Percentiles rank a stretch among this genome's conserved stretches.
phyloP scores from a whole-genome alignment of 169 alveolate species.

The Babesia bovis region DNA sequence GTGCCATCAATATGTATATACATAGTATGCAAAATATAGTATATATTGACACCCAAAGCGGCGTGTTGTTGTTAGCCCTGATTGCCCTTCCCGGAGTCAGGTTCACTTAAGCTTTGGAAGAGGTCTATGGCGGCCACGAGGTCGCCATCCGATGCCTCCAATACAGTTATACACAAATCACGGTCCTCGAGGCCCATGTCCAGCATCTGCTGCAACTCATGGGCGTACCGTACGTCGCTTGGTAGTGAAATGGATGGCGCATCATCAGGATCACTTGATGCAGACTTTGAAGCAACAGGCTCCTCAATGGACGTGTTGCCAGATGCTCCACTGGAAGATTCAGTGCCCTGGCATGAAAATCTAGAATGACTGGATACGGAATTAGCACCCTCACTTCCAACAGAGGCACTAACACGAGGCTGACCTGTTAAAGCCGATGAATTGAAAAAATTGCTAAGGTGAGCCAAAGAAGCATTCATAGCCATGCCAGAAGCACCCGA shows the following conservation, averaged over 20 bases:
- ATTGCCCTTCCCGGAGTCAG: slow-evolving; percentile 33
- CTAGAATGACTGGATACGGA: background rate
- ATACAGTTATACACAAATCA: slow-evolving; percentile 76
- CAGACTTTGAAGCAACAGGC: background rate
- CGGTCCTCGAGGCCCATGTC: slow-evolving; percentile 82
- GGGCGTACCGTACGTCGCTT: slow-evolving; percentile 21
- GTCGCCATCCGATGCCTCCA: slow-evolving; percentile 81
- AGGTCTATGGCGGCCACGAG: slow-evolving; percentile 77
- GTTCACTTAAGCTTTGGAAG: slow-evolving; percentile 68
- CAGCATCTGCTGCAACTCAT: slow-evolving; percentile 74
- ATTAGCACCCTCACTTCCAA: background rate
- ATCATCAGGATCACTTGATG: background rate
- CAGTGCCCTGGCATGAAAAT: background rate
- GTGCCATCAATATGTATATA: background rate
- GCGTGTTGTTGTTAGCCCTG: background rate
- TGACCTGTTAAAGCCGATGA: background rate
- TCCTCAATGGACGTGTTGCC: background rate
- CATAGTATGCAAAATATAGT: too few species aligned
- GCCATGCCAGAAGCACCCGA: background rate
- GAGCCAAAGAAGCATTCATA: background rate
- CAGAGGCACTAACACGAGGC: background rate
- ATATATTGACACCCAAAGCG: background rate
- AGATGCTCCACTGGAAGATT: background rate
- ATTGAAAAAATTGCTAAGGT: background rate
- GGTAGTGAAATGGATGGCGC: background rate